phyloP scores from a whole-genome alignment of 2,329 filamentous ascomycete genomes.

The Phyllosticta citriasiana region DNA sequence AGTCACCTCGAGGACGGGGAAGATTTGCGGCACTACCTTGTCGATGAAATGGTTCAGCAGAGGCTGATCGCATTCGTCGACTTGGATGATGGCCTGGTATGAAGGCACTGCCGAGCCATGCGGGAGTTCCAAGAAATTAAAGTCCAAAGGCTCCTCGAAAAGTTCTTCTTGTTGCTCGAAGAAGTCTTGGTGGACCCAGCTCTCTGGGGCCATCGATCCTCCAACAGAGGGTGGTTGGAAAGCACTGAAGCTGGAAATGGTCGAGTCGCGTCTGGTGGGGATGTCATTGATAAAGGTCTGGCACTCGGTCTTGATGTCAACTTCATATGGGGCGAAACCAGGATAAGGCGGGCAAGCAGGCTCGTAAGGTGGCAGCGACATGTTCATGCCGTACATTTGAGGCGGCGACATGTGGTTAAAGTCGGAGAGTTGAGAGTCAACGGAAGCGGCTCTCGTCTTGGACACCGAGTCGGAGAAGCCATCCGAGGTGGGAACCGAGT shows the following conservation, averaged over 20 bases:
- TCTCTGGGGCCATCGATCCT: conserved; percentile 53
- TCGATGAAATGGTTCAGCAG: conserved; percentile 86
- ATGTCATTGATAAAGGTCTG: conserved; percentile 91
- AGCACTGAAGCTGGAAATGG: conserved; percentile 87
- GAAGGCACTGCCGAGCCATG: conserved; percentile 54
- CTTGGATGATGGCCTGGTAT: conserved; percentile 59
- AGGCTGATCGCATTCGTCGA: conserved; percentile 79
- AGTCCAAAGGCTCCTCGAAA: conserved; percentile 46
- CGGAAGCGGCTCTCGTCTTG: conserved; percentile 64
- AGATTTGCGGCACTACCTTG: conserved; percentile 77
- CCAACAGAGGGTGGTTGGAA: conserved; percentile 68
- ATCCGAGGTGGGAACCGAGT: conserved; percentile 72
- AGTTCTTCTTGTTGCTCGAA: conserved; percentile 61
- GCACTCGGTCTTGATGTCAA: conserved; percentile 91
- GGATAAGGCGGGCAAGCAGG: conserved; percentile 26
- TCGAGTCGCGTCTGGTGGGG: conserved; percentile 74
- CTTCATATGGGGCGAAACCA: conserved; percentile 70
- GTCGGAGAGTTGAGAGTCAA: conserved; percentile 67
- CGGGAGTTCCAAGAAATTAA: conserved; percentile 75
- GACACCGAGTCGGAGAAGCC: conserved; percentile 67
- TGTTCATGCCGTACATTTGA: conserved; percentile 49
- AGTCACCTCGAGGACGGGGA: conserved; percentile 84
- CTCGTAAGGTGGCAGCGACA: conserved; percentile 42
- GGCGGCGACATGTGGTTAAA: conserved; percentile 53
- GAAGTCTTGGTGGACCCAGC: conserved; percentile 63